These are phyloP conservation scores for Kandelia obovata DNA, from an alignment of 345 rosid genomes.

Conservation along the genomic window DNA sequence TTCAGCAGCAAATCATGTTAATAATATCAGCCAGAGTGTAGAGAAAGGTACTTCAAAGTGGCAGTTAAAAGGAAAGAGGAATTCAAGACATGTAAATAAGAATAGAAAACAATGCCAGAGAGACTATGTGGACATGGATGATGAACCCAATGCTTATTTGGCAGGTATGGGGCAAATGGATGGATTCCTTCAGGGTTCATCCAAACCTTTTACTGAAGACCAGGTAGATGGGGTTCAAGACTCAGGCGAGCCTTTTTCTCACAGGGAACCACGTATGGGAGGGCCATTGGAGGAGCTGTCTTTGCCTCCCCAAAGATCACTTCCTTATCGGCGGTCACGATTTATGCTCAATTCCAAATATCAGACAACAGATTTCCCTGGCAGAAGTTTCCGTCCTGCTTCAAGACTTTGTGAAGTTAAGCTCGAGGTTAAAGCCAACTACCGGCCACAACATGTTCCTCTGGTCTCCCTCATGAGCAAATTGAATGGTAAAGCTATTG, in stretches of 20 bases:
- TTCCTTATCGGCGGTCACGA: constrained; percentile 53
- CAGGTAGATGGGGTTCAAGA: constrained; percentile 28
- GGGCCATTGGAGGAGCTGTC: constrained; percentile 37
- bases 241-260: constrained; percentile 34
- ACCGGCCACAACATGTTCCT: constrained; percentile 68
- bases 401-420: constrained; percentile 59
- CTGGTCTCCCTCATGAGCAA: constrained; percentile 86
- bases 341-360: constrained; percentile 49
- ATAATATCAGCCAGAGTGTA: constrained; percentile 43
- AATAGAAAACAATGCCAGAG: constrained; percentile 49
- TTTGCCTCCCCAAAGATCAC: constrained; percentile 45
- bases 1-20: constrained; percentile 28
- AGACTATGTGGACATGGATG: constrained; percentile 44
- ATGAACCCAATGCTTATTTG: constrained; percentile 34
- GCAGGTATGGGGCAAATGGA: constrained; percentile 29
- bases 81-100: constrained; percentile 69
- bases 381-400: constrained; percentile 28
- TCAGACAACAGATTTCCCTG: constrained; percentile 38
- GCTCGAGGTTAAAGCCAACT: constrained; percentile 70
- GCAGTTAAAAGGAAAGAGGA: constrained; percentile 94
- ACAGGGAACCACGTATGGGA: constrained; percentile 26
- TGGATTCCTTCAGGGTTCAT: constrained; percentile 32
- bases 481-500: constrained; percentile 72
- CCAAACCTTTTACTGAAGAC: constrained; percentile 22
- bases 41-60: constrained; percentile 73